Evolutionary conservation across 1,284 basidiomycete genomes (phyloP).

Genomic region (Sutorius eximius): DNA sequence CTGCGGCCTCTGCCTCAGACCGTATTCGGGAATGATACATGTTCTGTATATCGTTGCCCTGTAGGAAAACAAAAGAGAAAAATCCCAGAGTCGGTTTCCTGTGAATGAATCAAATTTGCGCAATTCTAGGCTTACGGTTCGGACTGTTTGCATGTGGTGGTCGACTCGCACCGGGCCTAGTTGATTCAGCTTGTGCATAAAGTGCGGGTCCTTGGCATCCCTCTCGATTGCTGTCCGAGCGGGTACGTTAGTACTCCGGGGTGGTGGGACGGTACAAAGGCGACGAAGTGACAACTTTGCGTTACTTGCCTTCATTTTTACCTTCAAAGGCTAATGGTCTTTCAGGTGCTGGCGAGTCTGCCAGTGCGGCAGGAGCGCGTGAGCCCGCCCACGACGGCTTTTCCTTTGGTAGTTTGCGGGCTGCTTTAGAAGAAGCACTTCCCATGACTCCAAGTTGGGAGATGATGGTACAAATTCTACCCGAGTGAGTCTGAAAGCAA

Average conservation of each 20-base stretch:
- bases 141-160: conserved; percentile 58
- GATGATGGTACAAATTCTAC: background rate
- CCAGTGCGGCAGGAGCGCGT: conserved; percentile 38
- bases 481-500: conserved; percentile 8
- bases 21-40: conserved; percentile 53
- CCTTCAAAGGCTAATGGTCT: conserved; percentile 49
- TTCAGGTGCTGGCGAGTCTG: conserved; percentile 12
- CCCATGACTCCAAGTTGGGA: conserved; percentile 59
- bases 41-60: conserved; percentile 40
- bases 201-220: conserved; percentile 76
- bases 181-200: conserved; percentile 66
- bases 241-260: background rate
- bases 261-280: background rate
- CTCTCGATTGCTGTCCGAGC: conserved; percentile 54
- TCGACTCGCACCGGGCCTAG: conserved; percentile 76
- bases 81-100: background rate
- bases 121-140: conserved; percentile 45
- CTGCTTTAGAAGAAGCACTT: conserved; percentile 63
- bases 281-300: background rate
- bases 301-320: conserved; percentile 48
- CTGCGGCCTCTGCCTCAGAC: conserved; percentile 56
- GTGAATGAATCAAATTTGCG: background rate
- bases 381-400: conserved; percentile 56
- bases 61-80: background rate
- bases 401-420: conserved; percentile 61